Conservation (phyloP, 306 rosid species). For the Vigna radiata region DNA sequence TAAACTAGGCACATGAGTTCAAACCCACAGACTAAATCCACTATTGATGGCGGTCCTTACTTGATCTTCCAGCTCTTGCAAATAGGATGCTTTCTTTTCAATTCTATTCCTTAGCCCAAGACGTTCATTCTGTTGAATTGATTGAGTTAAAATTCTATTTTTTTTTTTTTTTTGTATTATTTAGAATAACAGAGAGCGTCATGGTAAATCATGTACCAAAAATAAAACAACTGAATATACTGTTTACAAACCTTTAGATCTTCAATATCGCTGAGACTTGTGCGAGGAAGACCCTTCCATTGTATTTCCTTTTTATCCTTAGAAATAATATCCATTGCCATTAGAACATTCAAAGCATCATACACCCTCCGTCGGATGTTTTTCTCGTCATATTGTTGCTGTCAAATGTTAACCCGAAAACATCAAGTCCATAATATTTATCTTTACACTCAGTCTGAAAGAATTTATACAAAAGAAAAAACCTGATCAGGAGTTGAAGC, state of each 20-base stretch:
- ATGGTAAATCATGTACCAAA: constrained; percentile 10
- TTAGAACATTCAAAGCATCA: constrained; percentile 98
- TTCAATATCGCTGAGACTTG: constrained; percentile 85
- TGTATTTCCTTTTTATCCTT: constrained; percentile 98
- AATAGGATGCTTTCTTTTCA: constrained; percentile 91
- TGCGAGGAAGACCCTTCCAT: constrained; percentile 98
- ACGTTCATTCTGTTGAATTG: constrained; percentile 77
- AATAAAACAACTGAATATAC: constrained; percentile 6
- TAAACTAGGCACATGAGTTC: constrained; percentile 26
- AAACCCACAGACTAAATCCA: constrained; percentile 24
- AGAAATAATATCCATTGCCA: constrained; percentile 96
- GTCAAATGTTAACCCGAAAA: constrained; percentile 47
- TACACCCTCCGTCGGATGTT: constrained; percentile 95
- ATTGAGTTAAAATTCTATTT: constrained; percentile 41
- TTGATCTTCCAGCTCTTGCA: constrained; percentile 96
- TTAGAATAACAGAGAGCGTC: constrained; percentile 11
- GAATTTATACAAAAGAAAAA: constrained; percentile 30
- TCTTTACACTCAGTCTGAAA: constrained; percentile 25
- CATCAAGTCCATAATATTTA: constrained; percentile 17
- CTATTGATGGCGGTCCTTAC: constrained; percentile 52
- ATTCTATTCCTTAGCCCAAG: constrained; percentile 80
- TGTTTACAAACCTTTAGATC: constrained; percentile 80
- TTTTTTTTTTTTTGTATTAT: background rate
- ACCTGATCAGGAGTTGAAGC: constrained; percentile 93
- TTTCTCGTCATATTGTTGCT: constrained; percentile 99